Base-by-base conservation (phyloP, 768 basidiomycete genomes). In the Suillus clintonianus region DNA sequence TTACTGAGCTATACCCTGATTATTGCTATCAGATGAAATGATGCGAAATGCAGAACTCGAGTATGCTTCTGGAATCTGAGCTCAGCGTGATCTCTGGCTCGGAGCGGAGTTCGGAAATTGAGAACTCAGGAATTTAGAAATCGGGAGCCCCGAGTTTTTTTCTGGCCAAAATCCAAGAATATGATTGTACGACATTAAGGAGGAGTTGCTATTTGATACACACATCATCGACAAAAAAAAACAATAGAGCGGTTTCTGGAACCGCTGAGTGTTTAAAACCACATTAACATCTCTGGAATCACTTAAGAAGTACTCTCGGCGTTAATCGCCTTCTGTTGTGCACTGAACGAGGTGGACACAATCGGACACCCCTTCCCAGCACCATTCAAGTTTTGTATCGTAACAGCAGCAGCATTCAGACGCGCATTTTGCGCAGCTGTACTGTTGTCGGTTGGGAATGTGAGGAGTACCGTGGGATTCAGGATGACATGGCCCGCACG, bases 361-460 rank as follows among this genome's bases (percentile, higher is more conserved):
- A 85, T 82, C 3, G 89, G 89, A 71, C 89, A 91, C 13, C 89
- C 90, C 7, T 79, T 76, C 24, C 90, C 91, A 1, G 85, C 78
- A 1, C 89, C 91, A 48, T 81, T 78, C 59, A 92, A 73, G 71
- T 92, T 92, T 76, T 92, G 91, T 42, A 91, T 76, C 2, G 90
- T 88, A 43, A 89, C 81, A 9, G 86, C 70, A 15, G 85, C 82
- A 30, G 88, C 82, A 58, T 84, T 76, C 61, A 92, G 79, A 37
- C 90, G 86, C 2, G 79, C 78, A 50, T 67, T 71, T 69, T 82
- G 80, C 24, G 79, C 79, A 1, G 69, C 73, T 34, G 67, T 74
- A 45, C 76, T 78, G 63, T 73, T 70, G 61, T 83, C 83, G 0
- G 72, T 76, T 14, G 83, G 84, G 76, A 84, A 85, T 57, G 74